These are phyloP conservation scores for Boletus pseudo-olivaceus DNA, from an alignment of 768 basidiomycete genomes.

Conservation along the genomic window DNA sequence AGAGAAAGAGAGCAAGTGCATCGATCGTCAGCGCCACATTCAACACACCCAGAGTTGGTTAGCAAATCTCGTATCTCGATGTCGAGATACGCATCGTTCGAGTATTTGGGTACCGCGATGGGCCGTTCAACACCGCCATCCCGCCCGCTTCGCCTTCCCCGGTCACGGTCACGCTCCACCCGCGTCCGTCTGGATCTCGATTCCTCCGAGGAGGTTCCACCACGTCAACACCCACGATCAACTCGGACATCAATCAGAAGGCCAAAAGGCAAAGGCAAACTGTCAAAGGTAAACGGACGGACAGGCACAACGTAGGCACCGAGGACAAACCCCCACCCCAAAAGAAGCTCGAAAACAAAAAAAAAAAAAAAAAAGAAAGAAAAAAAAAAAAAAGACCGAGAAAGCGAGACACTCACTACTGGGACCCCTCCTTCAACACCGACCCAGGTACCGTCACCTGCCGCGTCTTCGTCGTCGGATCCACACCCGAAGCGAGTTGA, in stretches of 20 bases:
- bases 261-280: background rate
- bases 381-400: background rate
- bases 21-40: background rate
- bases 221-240: constrained; percentile 7
- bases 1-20: too few relatives aligned
- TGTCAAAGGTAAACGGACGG: background rate
- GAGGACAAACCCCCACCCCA: background rate
- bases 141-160: constrained; percentile 2
- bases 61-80: constrained; percentile 12
- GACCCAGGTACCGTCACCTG: constrained; percentile 31
- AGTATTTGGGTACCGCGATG: background rate
- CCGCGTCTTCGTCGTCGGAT: constrained; percentile 28
- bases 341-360: background rate
- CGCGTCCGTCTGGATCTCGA: constrained; percentile 13
- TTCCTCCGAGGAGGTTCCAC: constrained; percentile 12
- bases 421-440: constrained; percentile 23
- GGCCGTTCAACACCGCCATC: constrained; percentile 12
- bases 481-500: constrained; percentile 43
- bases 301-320: constrained; percentile 1
- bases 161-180: constrained; percentile 6
- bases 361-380: too few relatives aligned
- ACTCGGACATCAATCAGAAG: constrained; percentile 4
- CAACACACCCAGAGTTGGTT: background rate
- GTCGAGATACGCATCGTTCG: background rate
- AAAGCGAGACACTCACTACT: constrained; percentile 29